phyloP scores from a whole-genome alignment of 371 early-diverging fungal species.

The Rhizopus delemar region DNA sequence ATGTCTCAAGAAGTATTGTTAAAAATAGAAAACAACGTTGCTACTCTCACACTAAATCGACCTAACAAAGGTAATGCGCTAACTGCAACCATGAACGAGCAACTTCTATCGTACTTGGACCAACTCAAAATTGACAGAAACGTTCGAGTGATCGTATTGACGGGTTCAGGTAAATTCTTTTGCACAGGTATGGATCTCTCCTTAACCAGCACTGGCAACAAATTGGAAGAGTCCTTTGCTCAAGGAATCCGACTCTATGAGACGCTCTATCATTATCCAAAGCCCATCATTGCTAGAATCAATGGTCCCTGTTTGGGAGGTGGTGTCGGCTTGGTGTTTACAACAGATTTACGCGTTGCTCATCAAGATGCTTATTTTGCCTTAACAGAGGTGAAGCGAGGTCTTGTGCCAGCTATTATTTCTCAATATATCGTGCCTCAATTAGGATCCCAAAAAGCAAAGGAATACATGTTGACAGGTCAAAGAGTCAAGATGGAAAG shows the following conservation, averaged over 20 bases:
- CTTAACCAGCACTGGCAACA: slow-evolving; percentile 29
- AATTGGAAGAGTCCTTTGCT: slow-evolving; percentile 33
- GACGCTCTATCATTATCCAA: slow-evolving; percentile 53
- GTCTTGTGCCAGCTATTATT: slow-evolving; percentile 73
- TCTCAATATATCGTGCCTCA: slow-evolving; percentile 70
- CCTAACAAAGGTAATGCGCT: slow-evolving; percentile 67
- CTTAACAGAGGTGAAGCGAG: slow-evolving; percentile 69
- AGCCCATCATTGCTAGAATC: slow-evolving; percentile 54
- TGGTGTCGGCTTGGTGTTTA: slow-evolving; percentile 69
- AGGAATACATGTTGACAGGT: slow-evolving; percentile 18
- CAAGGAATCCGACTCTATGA: slow-evolving; percentile 42
- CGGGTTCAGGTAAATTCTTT: slow-evolving; percentile 73
- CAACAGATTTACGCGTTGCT: slow-evolving; percentile 64
- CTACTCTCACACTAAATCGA: slow-evolving; percentile 59
- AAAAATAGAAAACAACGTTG: slow-evolving; percentile 42
- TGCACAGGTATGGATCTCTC: slow-evolving; percentile 75
- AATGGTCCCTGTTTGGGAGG: slow-evolving; percentile 76
- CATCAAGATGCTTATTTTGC: slow-evolving; percentile 54
- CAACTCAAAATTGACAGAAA: slow-evolving; percentile 47
- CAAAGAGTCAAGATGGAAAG: background rate
- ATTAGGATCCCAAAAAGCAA: slow-evolving; percentile 51
- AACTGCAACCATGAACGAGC: slow-evolving; percentile 51
- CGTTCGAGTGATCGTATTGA: slow-evolving; percentile 63
- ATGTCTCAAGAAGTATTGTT: slow-evolving; percentile 18
- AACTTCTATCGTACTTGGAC: slow-evolving; percentile 46